Evolutionary conservation across 1,139 yeast genomes (phyloP).

Genomic region (Blastobotrys indianensis): DNA sequence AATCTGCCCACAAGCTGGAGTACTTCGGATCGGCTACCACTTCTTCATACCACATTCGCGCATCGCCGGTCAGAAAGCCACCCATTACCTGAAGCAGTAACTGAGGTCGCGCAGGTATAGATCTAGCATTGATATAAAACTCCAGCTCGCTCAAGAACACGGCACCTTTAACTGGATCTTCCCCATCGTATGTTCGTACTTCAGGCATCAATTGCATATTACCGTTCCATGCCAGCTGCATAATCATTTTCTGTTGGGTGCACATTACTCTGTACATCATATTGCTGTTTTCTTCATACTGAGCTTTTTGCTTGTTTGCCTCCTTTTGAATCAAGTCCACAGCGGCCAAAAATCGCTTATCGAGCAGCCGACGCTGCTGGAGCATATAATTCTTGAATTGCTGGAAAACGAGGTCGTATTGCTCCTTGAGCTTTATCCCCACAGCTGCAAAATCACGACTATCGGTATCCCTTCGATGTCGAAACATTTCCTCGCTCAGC

Average conservation of each 20-base stretch:
- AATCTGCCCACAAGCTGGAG: slow-evolving; percentile 5
- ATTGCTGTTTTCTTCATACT: slow-evolving; percentile 14
- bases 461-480: no score
- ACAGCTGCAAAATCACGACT: no score
- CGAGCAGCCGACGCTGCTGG: no score
- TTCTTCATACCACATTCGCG: slow-evolving; percentile 6
- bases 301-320: not conserved
- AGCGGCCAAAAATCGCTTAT: not conserved
- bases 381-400: no score
- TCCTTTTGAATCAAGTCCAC: not conserved
- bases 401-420: no score
- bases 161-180: slow-evolving; percentile 1
- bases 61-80: slow-evolving; percentile 3
- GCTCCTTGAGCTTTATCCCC: no score
- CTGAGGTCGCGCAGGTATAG: not conserved
- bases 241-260: slow-evolving; percentile 6
- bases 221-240: not conserved
- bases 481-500: not conserved
- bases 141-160: slow-evolving; percentile 8
- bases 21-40: slow-evolving; percentile 1
- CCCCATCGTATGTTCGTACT: not conserved
- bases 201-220: not conserved
- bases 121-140: slow-evolving; percentile 3
- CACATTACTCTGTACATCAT: not conserved
- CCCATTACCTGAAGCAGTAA: slow-evolving; percentile 1